Base-by-base conservation (phyloP, 345 rosid species). In the Cardamine chenopodiifolia region DNA sequence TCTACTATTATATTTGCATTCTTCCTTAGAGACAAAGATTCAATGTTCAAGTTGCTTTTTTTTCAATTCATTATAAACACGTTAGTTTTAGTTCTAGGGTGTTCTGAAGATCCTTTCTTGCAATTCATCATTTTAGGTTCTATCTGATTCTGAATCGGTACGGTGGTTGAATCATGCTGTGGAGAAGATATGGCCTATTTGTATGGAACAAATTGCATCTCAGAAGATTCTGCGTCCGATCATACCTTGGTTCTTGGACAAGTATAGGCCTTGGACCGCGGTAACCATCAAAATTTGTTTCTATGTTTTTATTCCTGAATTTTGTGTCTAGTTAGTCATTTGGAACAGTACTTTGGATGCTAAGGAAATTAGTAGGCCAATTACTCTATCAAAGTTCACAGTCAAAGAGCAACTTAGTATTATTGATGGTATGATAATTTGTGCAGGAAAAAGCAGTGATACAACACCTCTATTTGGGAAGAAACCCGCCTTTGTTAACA, bases 211-310 rank as follows among this genome's bases (percentile, higher is more conserved):
- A 66, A 90, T 95, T 68, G 85, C 86, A 29, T 92, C 99, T 3
- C 96, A 95, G 84, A 90, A 85, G 85, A 83, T 95, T 81, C 83
- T 95, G 75, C 90, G 90, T 62, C 99, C 99, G 12, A 89, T 95
- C 49, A 87, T 88, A 62, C 99, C 97, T 68, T 95, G 98, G 99
- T 95, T 95, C 87, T 73, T 95, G 79, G 89, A 88, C 19, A 95
- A 92, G 87, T 95, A 90, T 82, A 90, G 89, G 80, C 99, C 99
- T 3, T 95, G 99, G 99, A 92, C 97, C 4, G 96, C 91, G 39
- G 99, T 95, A 75, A 75, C 4, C 6, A 80, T 52, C 83, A 62
- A 62, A 8, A 29, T 70, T 37, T 60, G 48, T 17, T 6, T 23
- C 52, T 65, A 45, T 49, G 22, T 39, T 25, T 26, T 5, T 1